Base-by-base conservation (phyloP, 116 monocot genomes). In the Phalaenopsis hybrid region DNA sequence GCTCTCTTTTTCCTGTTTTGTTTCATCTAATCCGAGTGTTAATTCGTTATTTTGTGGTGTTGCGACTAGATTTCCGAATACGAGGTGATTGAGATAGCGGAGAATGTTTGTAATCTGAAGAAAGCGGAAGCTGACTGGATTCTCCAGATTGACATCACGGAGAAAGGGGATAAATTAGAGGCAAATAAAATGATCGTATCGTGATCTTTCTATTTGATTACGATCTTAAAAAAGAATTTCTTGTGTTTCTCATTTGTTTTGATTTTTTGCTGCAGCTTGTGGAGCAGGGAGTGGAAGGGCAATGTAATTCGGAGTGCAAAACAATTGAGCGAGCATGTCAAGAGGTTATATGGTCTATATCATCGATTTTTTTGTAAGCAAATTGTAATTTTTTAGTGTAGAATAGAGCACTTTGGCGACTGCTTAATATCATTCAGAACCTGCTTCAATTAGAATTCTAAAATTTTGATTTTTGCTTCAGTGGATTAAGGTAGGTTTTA, bases 81-180 rank as follows among this genome's bases (percentile, higher is more conserved):
- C 75, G 81, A 98, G 80, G 92, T 98, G 80, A 98, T 98, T 44
- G 98, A 95, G 83, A 95, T 98, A 75, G 90, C 90, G 44, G 98
- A 98, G 92, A 98, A 95, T 76, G 86, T 98, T 23, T 98, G 98
- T 57, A 95, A 98, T 85, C 75, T 98, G 89, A 98, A 98, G 93
- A 98, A 98, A 86, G 83, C 86, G 75, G 95, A 98, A 88, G 93
- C 95, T n/a, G 95, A 98, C 85, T 98, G 98, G 98, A 95, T 98
- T 31, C 88, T 98, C 48, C 88, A 85, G 88, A 95, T 98, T 75
- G 98, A 98, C 85, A 93, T 98, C 31, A 92, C 93, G 44, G 95
- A 98, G 85, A 93, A 93, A 70, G 95, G 95, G 49, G 87, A 95
- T 75, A 90, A 85, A 57, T 89, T 98, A 88, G 90, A 94, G 93